Evolutionary conservation across 495 filamentous ascomycete species (phyloP), one percentile per base, ranked within the genome.

Genomic region (Aspergillus funiculosus): DNA sequence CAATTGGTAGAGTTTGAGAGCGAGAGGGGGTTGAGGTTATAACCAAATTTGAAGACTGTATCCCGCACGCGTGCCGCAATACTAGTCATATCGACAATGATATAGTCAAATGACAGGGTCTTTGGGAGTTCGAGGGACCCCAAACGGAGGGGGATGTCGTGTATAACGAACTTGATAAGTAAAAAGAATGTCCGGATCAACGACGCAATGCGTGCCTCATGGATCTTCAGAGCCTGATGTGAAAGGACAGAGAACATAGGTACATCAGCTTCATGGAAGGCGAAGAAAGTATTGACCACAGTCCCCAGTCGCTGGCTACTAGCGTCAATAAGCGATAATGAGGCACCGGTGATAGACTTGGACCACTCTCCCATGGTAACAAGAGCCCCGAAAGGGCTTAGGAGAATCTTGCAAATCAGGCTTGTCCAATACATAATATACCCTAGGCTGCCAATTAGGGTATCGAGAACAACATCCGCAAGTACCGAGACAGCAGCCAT

Each of bases 401-500:
- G 58, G 5, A 75, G 31, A 10, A 74, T 40, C 41, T 68, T 72
- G 43, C 67, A 58, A 10, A 70, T 47, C 13, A 71, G 58, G 43
- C 68, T 75, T 18, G 67, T 46, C 64, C 71, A 72, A 46, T 80
- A 80, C 48, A 83, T 71, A 17, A 73, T 37, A 36, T 75, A 77
- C 22, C 77, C 80, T n/a, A 71, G 58, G 26, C 72, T 61, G 43
- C 78, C 76, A 20, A 85, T 74, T 5, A 73, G 64, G 11, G 71
- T 68, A 56, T 88, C 84, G 7, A 83, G 71, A 19, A 80, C 57
- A 18, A 94, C 73, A 53, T 92, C 87, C 25, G 86, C 86, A 30
- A 78, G 56, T 40, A 77, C 77, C 27, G 86, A 86, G 4, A 86
- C 54, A 13, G 87, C 71, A 14, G 77, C 76, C 18, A 91, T 72